Evolutionary conservation across 176 grass and related monocot genomes (phyloP), one percentile per base, ranked within the genome.

Genomic region (Pontederia crassipes): DNA sequence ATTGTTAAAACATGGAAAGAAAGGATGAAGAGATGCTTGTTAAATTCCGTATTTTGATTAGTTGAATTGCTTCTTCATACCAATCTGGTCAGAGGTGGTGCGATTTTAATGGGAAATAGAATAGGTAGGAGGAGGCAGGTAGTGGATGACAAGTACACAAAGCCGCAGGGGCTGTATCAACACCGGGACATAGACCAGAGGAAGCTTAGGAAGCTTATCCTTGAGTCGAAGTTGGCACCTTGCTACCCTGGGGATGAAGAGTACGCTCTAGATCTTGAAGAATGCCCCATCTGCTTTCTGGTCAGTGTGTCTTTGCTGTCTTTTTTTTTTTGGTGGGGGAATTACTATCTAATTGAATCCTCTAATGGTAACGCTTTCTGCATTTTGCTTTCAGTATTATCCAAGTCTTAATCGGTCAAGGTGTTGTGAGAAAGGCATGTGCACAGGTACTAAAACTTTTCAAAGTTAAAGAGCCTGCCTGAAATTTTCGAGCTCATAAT

Each of bases 261-360:
- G 59, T 68, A 47, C 47, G 66, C 78, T 51, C 17, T 65, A 1
- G 76, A 88, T 78, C 87, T 92, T 52, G 87, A 98, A 59, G 87
- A 98, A 76, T 92, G 93, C 68, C 93, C 93, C 45, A 98, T 98
- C 79, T 98, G 93, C 70, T 88, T 92, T 76, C 73, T 98, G 84
- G 93, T 97, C 7, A 15, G 61, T 26, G 24, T 49, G n/a, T 14
- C 51, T 17, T 15, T 8, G 46, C 67, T 92, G 81, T 57, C 8
- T 28, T 16, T 11, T 57, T 56, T 45, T 61, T 35, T 32, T 51
- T 9, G 1, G 32, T 24, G 20, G 20, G 20, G 20, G 20, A 3
- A 40, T 40, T 3, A 7, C 32, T 7, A 40, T 40, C 32, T 40
- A 40, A 4, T 40, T 40, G 32, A 1, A 40, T 3, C n/a, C 12